phyloP scores from a whole-genome alignment of 805 yeast genomes.

The Yarrowia hollandica region DNA sequence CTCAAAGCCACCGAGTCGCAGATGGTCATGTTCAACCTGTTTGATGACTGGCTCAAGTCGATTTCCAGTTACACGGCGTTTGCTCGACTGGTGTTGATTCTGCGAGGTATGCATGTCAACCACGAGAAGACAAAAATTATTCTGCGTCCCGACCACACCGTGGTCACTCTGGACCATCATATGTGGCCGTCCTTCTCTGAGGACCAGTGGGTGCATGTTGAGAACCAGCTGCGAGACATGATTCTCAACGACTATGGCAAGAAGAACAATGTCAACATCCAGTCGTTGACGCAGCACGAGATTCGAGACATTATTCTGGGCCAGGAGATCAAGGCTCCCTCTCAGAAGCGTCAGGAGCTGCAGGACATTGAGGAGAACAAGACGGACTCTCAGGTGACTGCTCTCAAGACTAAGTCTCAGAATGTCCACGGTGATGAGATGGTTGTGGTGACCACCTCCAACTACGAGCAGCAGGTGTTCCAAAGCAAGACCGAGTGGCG shows the following conservation, averaged over 20 bases:
- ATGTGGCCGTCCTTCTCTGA: constrained; percentile 89
- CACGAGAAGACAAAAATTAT: constrained; percentile 74
- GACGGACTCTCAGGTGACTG: constrained; percentile 56
- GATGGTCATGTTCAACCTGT: constrained; percentile 85
- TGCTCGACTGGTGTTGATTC: constrained; percentile 77
- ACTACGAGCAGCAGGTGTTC: constrained; percentile 81
- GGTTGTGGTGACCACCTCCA: constrained; percentile 86
- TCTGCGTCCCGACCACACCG: constrained; percentile 69
- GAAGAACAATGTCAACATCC: constrained; percentile 80
- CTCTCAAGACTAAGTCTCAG: constrained; percentile 76
- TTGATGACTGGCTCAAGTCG: constrained; percentile 88
- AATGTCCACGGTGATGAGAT: constrained; percentile 97
- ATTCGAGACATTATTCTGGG: constrained; percentile 92
- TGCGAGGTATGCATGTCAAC: constrained; percentile 78
- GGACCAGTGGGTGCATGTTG: constrained; percentile 92
- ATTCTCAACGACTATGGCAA: constrained; percentile 82
- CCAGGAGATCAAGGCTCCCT: constrained; percentile 89
- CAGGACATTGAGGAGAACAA: constrained; percentile 60
- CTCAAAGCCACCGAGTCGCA: constrained; percentile 88
- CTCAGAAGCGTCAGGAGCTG: constrained; percentile 79
- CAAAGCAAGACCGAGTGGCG: constrained; percentile 91
- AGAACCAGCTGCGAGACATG: constrained; percentile 81
- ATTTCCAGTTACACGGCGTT: constrained; percentile 92
- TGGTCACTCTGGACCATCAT: constrained; percentile 72
- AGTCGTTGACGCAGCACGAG: constrained; percentile 87